Conservation (phyloP, 306 rosid genomes). For the Malus sylvestris region DNA sequence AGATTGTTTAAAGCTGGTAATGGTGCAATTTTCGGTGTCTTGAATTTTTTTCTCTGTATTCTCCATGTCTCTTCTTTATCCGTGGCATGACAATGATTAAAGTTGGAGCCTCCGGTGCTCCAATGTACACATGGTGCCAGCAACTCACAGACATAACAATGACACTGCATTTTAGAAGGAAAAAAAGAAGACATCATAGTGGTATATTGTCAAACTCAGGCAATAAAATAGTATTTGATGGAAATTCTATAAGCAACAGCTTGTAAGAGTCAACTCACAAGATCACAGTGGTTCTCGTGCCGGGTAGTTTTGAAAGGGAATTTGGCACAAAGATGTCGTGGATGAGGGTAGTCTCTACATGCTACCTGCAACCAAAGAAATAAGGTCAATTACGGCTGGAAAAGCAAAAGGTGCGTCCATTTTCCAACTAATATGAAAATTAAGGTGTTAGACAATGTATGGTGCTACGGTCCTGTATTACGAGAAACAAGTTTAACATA, state of each 20-base stretch:
- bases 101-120: conserved; percentile 31
- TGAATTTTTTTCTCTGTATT: conserved; percentile 37
- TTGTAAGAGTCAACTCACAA: conserved; percentile 30
- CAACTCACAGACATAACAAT: conserved; percentile 76
- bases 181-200: conserved; percentile 17
- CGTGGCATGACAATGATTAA: conserved; percentile 73
- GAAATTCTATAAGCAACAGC: not conserved
- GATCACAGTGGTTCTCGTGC: conserved; percentile 53
- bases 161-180: conserved; percentile 54
- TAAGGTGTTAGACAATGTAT: not conserved
- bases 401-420: conserved; percentile 4
- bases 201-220: not conserved
- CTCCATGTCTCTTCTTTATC: conserved; percentile 55
- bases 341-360: conserved; percentile 82
- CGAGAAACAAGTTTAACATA: not conserved
- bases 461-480: not conserved
- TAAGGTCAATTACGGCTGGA: conserved; percentile 10
- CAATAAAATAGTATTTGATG: not conserved
- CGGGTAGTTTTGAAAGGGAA: conserved; percentile 60
- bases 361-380: conserved; percentile 47
- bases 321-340: conserved; percentile 63
- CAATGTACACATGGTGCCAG: conserved; percentile 65
- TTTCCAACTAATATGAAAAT: conserved; percentile 6
- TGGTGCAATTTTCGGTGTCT: conserved; percentile 22
- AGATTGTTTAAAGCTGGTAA: conserved; percentile 27